phyloP scores from a whole-genome alignment of 163 green algal species.

The Prototheca cutis region DNA sequence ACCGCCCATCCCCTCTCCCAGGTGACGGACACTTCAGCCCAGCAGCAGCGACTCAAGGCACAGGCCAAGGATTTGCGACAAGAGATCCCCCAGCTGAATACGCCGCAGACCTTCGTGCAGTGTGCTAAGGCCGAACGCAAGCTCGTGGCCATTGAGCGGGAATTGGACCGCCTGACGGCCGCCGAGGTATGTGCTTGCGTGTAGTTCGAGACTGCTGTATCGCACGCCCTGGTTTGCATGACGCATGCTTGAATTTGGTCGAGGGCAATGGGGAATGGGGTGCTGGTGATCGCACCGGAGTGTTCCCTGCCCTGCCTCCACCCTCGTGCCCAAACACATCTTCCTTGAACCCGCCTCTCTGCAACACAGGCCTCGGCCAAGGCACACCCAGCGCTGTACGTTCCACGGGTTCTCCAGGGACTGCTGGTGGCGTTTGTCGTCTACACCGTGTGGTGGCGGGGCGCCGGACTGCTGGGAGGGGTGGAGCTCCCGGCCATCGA shows the following conservation, averaged over 20 bases:
- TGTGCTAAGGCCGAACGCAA: slow-evolving; percentile 20
- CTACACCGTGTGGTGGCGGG: not conserved
- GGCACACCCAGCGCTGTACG: not conserved
- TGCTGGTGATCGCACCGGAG: too few relatives aligned
- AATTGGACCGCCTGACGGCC: slow-evolving; percentile 6
- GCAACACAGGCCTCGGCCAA: not conserved
- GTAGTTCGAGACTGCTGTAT: too few relatives aligned
- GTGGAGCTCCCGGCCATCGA: not conserved
- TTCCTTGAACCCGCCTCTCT: not conserved
- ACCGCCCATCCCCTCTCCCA: too few relatives aligned
- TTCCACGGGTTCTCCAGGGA: not conserved
- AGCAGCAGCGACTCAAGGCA: not conserved
- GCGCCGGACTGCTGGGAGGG: too few relatives aligned
- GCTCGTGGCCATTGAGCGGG: slow-evolving; percentile 13
- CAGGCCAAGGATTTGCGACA: not conserved
- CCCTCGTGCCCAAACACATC: too few relatives aligned
- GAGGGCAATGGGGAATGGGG: too few relatives aligned
- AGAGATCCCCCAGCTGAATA: slow-evolving; percentile 7
- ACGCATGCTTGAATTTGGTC: not conserved
- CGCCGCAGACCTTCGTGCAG: slow-evolving; percentile 6
- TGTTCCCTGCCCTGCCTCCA: too few relatives aligned
- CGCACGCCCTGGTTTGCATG: too few relatives aligned
- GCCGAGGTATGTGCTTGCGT: not conserved
- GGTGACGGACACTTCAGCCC: not conserved
- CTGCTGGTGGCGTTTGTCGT: not conserved